Base-by-base conservation (phyloP, 106 monocot genomes). In the Acorus calamus region DNA sequence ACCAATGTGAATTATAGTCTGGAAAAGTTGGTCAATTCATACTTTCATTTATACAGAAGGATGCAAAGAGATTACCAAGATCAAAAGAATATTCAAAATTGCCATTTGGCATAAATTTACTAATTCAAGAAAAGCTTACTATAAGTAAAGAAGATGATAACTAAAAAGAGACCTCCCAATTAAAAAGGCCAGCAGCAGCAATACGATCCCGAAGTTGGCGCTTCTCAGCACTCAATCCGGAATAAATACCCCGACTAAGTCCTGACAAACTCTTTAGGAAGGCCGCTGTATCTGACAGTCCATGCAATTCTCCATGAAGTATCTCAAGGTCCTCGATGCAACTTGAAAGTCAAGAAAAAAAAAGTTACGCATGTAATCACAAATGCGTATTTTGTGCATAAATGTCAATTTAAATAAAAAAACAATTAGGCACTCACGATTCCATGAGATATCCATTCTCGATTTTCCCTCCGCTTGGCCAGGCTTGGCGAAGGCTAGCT, bases 211-310 rank as follows among this genome's bases (percentile, higher is more conserved):
- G 70, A 6, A 77, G 49, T 58, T 81, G 85, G 64, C 60, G 78
- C 71, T 88, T 91, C 74, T 91, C 91, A 66, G 67, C 54, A 57
- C 56, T 69, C 66, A 79, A 85, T 53, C 60, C 78, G 43, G 76
- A 72, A 28, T 85, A 82, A 55, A 69, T 41, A 47, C 13, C 73
- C 61, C 14, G 44, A 74, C 66, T 66, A 67, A 91, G 78, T 68
- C 67, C 79, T 44, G 91, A 92, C 63, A 98, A 76, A 73, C 83
- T 88, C 76, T 88, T 88, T 56, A 98, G 62, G 58, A 98, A 98
- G 61, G 79, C 72, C 64, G 77, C 71, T 51, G 96, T 98, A 63
- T 98, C 96, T 10, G 83, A 55, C 59, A 98, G 75, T 57, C 88
- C 88, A 74, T 88, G 91, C 44, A 84, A 54, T 44, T 88, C 83